Percentiles rank a stretch among this genome's conserved stretches.
Conservation (phyloP, 352 stramenopile genomes). For the Phytopythium chamaehyphon region DNA sequence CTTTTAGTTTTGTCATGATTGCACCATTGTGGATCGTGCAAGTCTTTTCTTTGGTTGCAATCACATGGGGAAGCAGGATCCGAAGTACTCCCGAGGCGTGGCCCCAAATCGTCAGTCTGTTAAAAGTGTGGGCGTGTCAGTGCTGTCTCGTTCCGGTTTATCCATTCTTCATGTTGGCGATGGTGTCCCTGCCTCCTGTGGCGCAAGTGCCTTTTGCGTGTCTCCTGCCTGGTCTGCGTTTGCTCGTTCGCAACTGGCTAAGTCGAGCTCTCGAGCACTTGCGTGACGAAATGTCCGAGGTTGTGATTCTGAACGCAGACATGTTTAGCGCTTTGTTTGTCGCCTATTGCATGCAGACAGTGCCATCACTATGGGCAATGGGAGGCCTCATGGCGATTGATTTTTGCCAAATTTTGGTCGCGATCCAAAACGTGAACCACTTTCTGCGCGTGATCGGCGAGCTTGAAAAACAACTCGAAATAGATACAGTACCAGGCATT, state of each 20-base stretch:
- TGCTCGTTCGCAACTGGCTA: slow-evolving; percentile 13
- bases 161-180: slow-evolving; percentile 15
- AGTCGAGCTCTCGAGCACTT: slow-evolving; percentile 12
- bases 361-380: slow-evolving; percentile 13
- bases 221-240: slow-evolving; percentile 12
- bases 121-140: slow-evolving; percentile 23
- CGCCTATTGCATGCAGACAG: slow-evolving; percentile 24
- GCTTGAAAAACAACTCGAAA: background rate
- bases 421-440: slow-evolving; percentile 7
- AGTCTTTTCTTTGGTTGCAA: slow-evolving; percentile 6
- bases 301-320: slow-evolving; percentile 18
- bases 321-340: slow-evolving; percentile 24
- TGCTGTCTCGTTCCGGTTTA: slow-evolving; percentile 10
- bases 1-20: slow-evolving; percentile 13
- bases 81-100: slow-evolving; percentile 7
- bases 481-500: slow-evolving; percentile 4
- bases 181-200: slow-evolving; percentile 6
- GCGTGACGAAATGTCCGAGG: slow-evolving; percentile 16
- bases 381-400: slow-evolving; percentile 16
- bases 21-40: slow-evolving; percentile 6
- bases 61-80: slow-evolving; percentile 1
- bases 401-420: slow-evolving; percentile 6
- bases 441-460: background rate
- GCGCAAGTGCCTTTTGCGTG: slow-evolving; percentile 11
- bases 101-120: slow-evolving; percentile 8